phyloP scores from a whole-genome alignment of 371 early-diverging fungal genomes.

The Mucor saturninus region DNA sequence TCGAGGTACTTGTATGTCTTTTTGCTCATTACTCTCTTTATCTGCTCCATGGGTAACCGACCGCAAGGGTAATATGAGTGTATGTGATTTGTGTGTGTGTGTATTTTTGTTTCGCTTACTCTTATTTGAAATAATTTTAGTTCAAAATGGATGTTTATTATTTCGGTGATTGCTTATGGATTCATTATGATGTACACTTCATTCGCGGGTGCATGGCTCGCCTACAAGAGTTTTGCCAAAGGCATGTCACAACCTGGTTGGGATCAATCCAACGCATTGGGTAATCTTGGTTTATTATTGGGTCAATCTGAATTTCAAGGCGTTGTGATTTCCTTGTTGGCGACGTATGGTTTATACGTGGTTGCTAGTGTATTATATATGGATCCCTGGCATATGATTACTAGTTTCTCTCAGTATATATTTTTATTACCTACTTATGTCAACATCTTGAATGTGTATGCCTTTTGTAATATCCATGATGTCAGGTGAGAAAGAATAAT shows the following conservation, averaged over 20 bases:
- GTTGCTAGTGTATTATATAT: conserved; percentile 76
- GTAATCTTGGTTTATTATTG: conserved; percentile 28
- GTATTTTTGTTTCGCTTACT: conserved; percentile 18
- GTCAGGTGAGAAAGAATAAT: conserved; percentile 54
- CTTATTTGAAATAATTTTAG: conserved; percentile 29
- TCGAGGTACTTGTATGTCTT: conserved; percentile 76
- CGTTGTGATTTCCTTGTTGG: conserved; percentile 74
- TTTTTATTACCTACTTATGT: conserved; percentile 84
- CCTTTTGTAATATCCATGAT: conserved; percentile 89
- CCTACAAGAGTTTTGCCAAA: conserved; percentile 41
- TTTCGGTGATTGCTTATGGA: conserved; percentile 58
- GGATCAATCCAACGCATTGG: conserved; percentile 18
- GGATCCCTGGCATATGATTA: conserved; percentile 95
- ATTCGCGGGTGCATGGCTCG: conserved; percentile 57
- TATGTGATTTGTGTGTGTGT: no score
- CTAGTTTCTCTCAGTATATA: conserved; percentile 86
- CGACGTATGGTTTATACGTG: conserved; percentile 90
- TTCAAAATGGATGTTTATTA: conserved; percentile 57
- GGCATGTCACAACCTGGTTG: conserved; percentile 28
- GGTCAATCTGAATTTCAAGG: conserved; percentile 69
- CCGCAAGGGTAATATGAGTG: conserved; percentile 77
- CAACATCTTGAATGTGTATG: conserved; percentile 91
- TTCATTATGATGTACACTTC: conserved; percentile 62
- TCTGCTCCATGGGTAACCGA: conserved; percentile 90
- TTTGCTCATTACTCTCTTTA: conserved; percentile 77